Base-by-base conservation (phyloP, 1,284 basidiomycete genomes). In the Amylostereum areolatum region DNA sequence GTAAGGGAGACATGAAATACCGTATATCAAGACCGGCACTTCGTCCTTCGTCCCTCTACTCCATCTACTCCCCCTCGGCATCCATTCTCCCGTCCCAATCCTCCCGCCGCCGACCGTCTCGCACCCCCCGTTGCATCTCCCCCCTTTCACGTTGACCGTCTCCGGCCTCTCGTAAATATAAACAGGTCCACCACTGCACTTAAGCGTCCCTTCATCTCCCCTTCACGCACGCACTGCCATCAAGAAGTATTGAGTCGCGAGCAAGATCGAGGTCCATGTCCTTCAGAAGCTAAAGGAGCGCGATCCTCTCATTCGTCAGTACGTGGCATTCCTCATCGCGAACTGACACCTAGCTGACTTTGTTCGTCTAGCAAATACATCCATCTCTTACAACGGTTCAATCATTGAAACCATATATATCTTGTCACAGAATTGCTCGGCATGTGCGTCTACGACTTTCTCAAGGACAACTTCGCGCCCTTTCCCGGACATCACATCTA, bases 371-470 rank as follows among this genome's bases (percentile, higher is more conserved):
- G 95, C 69, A 97, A 98, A 84, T 99, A 97, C 70, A 97, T 99
- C 52, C 96, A 98, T 68, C 75, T 99, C 40, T 73, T 96, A 43
- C 83, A 94, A 61, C 93, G 87, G 77, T 99, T 99, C 67, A 95
- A 97, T 73, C 94, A 92, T 69, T 83, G 91, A 57, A 97, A 97
- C 70, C 97, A 99, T 67, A 95, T 98, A 58, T 99, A 97, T 66
- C 78, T 99, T 39, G 97, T 99, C 43, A 95, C 95, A 5, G 96
- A 98, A 66, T 78, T 99, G 33, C 78, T 98, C 45, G 94, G 94
- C 56, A 92, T 95, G 85, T 98, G 94, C 68, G 91, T 99, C 25
- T 99, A 98, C 64, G 97, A 99, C 66, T 99, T 99, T 66, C 77
- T 99, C 60, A 99, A 98, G 74, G 92, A 97, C 64, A 99, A 99